Conservation (phyloP, 148 eudicot species). For the Tetragonia tetragonoides region DNA sequence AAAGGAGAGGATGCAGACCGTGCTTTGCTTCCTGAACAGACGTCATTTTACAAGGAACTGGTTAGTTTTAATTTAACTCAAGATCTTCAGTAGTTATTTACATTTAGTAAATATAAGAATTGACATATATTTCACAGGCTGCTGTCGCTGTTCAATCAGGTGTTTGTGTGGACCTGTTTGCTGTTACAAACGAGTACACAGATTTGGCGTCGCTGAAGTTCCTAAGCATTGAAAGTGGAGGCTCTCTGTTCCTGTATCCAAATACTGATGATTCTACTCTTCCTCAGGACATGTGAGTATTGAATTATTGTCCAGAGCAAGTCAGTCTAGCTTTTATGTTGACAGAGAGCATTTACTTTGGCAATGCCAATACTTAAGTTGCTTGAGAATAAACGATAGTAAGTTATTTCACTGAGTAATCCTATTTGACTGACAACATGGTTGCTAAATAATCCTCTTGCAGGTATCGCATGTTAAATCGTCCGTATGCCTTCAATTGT, state of each 20-base stretch:
- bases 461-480: constrained; percentile 96
- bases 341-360: background rate
- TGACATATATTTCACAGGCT: constrained; percentile 75
- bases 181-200: constrained; percentile 95
- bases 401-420: background rate
- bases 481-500: constrained; percentile 96
- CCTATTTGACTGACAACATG: background rate
- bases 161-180: constrained; percentile 97
- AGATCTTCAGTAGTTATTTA: background rate
- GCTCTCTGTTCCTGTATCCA: constrained; percentile 80
- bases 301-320: background rate
- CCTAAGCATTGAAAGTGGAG: constrained; percentile 94
- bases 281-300: constrained; percentile 97
- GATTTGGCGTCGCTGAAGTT: constrained; percentile 96
- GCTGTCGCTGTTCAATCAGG: constrained; percentile 99
- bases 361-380: background rate
- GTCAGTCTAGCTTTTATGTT: background rate
- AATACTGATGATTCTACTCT: constrained; percentile 97
- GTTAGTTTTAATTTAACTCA: constrained; percentile 38
- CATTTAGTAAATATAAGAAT: constrained; percentile 22
- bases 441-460: constrained; percentile 12
- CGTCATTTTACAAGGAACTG: constrained; percentile 93
- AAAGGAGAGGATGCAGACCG: constrained; percentile 99
- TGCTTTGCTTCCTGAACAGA: constrained; percentile 98
- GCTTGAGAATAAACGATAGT: background rate